Evolutionary conservation across 108 stramenopile genomes (phyloP).

Genomic region (Seminavis robusta): DNA sequence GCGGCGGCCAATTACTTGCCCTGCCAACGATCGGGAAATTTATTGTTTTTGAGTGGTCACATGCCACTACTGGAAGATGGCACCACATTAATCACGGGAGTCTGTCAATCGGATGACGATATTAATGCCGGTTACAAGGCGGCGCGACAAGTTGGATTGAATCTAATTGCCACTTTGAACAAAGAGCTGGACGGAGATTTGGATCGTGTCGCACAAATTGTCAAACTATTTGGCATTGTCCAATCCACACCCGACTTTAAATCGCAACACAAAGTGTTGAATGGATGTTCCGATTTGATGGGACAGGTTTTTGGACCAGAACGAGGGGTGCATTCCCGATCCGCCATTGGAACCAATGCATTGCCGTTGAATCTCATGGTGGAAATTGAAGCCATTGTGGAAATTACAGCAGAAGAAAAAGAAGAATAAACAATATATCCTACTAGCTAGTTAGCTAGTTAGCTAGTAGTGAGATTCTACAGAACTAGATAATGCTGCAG

Average conservation of each 20-base stretch:
- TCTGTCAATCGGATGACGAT: conserved; percentile 42
- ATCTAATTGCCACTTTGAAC: conserved; percentile 68
- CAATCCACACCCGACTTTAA: conserved; percentile 57
- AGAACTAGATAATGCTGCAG: too few relatives aligned
- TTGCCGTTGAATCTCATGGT: conserved; percentile 54
- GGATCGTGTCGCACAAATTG: conserved; percentile 56
- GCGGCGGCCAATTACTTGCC: conserved; percentile 58
- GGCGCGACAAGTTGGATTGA: conserved; percentile 61
- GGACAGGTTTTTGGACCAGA: conserved; percentile 49
- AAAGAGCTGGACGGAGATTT: conserved; percentile 51
- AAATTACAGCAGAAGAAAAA: conserved; percentile 32
- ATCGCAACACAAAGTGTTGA: conserved; percentile 56
- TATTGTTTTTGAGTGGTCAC: conserved; percentile 65
- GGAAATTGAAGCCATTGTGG: conserved; percentile 65
- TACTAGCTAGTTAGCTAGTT: too few relatives aligned
- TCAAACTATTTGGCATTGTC: conserved; percentile 66
- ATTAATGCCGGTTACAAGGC: conserved; percentile 69
- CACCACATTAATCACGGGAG: conserved; percentile 54
- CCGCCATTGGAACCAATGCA: conserved; percentile 57
- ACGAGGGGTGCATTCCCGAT: conserved; percentile 56
- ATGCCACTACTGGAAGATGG: conserved; percentile 60
- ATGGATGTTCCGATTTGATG: conserved; percentile 59
- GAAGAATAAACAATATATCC: too few relatives aligned
- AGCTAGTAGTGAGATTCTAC: too few relatives aligned
- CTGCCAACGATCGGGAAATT: conserved; percentile 39